Evolutionary conservation across 176 grass and related monocot species (phyloP).

Genomic region (Saccharum spontaneum): DNA sequence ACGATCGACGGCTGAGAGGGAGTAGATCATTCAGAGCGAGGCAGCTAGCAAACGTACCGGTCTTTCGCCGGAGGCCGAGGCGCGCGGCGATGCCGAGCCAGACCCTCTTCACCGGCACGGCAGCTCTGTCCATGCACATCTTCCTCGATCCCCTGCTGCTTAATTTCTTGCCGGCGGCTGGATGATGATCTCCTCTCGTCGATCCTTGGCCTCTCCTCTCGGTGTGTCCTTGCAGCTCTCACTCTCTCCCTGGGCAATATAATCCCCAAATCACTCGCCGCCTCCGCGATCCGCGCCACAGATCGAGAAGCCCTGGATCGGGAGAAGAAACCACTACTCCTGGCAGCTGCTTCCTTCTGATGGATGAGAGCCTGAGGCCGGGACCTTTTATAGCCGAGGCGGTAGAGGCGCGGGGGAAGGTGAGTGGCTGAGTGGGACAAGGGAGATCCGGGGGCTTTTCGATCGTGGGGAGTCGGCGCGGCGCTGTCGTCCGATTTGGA

Average conservation of each 20-base stretch:
- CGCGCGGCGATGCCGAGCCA: conserved; percentile 54
- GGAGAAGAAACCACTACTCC: background rate
- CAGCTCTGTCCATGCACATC: conserved; percentile 52
- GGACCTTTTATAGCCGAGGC: conserved; percentile 41
- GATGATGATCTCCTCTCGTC: background rate
- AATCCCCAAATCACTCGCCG: background rate
- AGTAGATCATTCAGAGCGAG: too few relatives aligned
- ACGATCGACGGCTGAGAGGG: background rate
- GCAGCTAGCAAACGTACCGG: conserved; percentile 29
- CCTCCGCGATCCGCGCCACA: background rate
- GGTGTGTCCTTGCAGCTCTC: background rate
- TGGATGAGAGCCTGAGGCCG: background rate
- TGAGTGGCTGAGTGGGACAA: conserved; percentile 2
- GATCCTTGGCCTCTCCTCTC: background rate
- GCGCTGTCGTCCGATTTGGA: conserved; percentile 32
- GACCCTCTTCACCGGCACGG: conserved; percentile 56
- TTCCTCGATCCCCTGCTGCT: background rate
- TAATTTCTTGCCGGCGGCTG: background rate
- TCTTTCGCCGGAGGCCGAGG: conserved; percentile 51
- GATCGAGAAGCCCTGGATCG: background rate
- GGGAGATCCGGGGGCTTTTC: conserved; percentile 16
- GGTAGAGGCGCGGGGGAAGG: background rate
- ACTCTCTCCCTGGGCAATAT: background rate
- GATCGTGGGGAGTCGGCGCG: background rate
- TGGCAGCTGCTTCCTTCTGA: background rate